Evolutionary conservation across 2,329 filamentous ascomycete genomes (phyloP), one percentile per base, ranked within the genome.

Genomic region (Xylogone sp.): DNA sequence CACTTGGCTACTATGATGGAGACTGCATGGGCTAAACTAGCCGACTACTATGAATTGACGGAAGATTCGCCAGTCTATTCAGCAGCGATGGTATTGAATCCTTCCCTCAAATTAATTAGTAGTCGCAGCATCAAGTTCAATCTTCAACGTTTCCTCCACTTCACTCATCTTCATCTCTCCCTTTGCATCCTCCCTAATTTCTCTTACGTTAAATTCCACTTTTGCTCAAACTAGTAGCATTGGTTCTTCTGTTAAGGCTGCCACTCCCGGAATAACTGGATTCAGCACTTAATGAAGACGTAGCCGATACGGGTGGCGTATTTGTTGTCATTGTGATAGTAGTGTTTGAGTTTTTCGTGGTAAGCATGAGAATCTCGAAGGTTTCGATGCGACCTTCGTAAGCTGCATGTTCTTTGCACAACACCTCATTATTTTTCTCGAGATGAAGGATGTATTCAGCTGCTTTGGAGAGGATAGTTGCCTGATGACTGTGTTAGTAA

Each of bases 381-480:
- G 83, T 83, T n/a, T 87, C 83, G 39, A 97, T 81, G 29, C 90
- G 82, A 24, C 83, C 81, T 68, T 92, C 91, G 71, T 96, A 80
- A 2, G 79, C 79, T 22, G 75, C 78, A 64, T 96, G 92, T 66
- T 97, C 92, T 46, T 96, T 90, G 42, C 84, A 74, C 10, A 97
- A 75, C 2, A 87, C 83, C 59, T 84, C 87, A 62, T 96, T 96
- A 19, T 90, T 83, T 71, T 94, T 94, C 68, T 97, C 93, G 2
- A 97, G 75, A 69, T 97, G 91, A 24, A 86, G 83, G 59, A 97
- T 97, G 63, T 97, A 97, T 68, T 97, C 93, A 9, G 92, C 97
- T 6, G 93, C 93, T 70, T 97, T 97, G 59, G 90, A 91, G 47
- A 97, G 73, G 43, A 97, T 80, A 0, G 62, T 65, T 48, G 61